Conservation (phyloP, 768 basidiomycete genomes). For the Porphyrellus cyaneotinctus region DNA sequence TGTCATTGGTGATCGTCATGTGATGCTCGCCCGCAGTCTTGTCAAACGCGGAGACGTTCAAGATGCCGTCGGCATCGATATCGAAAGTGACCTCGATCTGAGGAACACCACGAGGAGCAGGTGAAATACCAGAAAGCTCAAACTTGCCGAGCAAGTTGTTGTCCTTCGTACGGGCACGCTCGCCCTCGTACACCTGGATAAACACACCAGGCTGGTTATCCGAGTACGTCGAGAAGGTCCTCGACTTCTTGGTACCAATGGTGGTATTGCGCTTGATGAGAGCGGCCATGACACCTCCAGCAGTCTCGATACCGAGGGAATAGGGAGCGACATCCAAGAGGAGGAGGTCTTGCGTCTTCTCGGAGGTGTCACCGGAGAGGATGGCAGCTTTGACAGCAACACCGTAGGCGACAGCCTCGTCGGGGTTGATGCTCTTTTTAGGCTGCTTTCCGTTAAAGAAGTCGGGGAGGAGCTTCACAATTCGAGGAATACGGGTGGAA, state of each 20-base stretch:
- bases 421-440: conserved; percentile 99
- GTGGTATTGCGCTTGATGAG: conserved; percentile 99
- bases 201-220: conserved; percentile 99
- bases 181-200: conserved; percentile 97
- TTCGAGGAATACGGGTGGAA: conserved; percentile 96
- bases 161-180: conserved; percentile 97
- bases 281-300: conserved; percentile 98
- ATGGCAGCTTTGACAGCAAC: conserved; percentile 98
- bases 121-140: too few species aligned
- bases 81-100: conserved; percentile 98
- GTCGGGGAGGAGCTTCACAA: conserved; percentile 96
- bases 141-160: conserved; percentile 99
- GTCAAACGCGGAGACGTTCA: conserved; percentile 93
- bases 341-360: too few species aligned
- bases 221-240: conserved; percentile 97
- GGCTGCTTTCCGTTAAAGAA: conserved; percentile 99
- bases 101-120: conserved; percentile 96
- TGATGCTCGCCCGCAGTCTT: conserved; percentile 97
- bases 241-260: conserved; percentile 97
- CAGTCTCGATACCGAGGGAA: conserved; percentile 95
- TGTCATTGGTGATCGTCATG: conserved; percentile 94
- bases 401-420: conserved; percentile 98
- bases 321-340: conserved; percentile 91
- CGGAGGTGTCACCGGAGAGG: conserved; percentile 94
- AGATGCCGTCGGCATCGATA: conserved; percentile 93